Conservation (phyloP, 2,329 filamentous ascomycete species). For the Furcasterigmium furcatum region DNA sequence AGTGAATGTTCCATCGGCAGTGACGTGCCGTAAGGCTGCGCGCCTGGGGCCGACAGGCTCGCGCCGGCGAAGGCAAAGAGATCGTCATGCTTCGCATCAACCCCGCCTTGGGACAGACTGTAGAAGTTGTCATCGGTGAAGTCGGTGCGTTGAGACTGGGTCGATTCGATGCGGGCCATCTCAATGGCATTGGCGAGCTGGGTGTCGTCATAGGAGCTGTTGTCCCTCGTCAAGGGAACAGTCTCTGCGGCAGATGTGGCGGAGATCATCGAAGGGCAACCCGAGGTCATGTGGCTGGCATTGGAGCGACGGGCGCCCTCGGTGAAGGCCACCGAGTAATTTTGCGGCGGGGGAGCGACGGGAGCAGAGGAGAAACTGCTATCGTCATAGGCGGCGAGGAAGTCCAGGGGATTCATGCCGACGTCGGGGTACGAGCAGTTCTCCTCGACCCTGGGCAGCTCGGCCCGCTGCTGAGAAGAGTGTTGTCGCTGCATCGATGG, state of each 20-base stretch:
- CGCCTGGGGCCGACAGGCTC: slow-evolving; percentile 19
- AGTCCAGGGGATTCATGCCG: slow-evolving; percentile 35
- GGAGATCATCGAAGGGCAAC: slow-evolving; percentile 40
- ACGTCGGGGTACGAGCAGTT: slow-evolving; percentile 20
- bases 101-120: slow-evolving; percentile 8
- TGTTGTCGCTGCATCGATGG: slow-evolving; percentile 18
- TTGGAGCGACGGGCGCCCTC: slow-evolving; percentile 12
- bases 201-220: slow-evolving; percentile 29
- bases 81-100: slow-evolving; percentile 26
- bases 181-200: slow-evolving; percentile 22
- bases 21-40: slow-evolving; percentile 24
- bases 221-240: slow-evolving; percentile 38
- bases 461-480: slow-evolving; percentile 7
- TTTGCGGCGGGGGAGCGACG: slow-evolving; percentile 11
- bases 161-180: slow-evolving; percentile 35
- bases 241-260: slow-evolving; percentile 33
- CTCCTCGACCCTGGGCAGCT: slow-evolving; percentile 33
- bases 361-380: slow-evolving; percentile 19
- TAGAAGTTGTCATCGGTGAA: slow-evolving; percentile 18
- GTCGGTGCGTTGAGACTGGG: slow-evolving; percentile 25
- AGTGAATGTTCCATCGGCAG: slow-evolving; percentile 24
- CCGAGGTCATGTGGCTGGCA: slow-evolving; percentile 25
- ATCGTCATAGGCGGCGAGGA: slow-evolving; percentile 26
- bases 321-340: slow-evolving; percentile 15
- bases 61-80: slow-evolving; percentile 36